phyloP scores from a whole-genome alignment of 2,329 filamentous ascomycete species.

The Teratosphaeria zuluensis region DNA sequence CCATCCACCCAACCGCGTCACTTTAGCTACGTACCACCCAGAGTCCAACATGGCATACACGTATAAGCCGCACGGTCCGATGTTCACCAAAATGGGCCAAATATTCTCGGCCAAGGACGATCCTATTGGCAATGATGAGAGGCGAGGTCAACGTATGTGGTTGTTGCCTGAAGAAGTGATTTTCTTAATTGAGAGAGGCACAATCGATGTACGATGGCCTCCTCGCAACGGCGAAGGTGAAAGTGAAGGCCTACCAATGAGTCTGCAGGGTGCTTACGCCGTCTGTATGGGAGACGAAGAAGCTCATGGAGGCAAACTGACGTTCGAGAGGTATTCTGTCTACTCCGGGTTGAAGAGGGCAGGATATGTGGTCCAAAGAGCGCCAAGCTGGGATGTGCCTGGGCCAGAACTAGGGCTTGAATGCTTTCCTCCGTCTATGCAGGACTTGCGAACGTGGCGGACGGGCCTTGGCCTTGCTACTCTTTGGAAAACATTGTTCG shows the following conservation, averaged over 20 bases:
- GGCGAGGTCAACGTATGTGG: slow-evolving; percentile 48
- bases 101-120: slow-evolving; percentile 46
- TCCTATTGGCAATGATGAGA: slow-evolving; percentile 21
- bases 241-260: slow-evolving; percentile 68
- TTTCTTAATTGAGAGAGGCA: slow-evolving; percentile 80
- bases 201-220: slow-evolving; percentile 80
- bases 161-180: slow-evolving; percentile 84
- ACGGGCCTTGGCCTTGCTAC: slow-evolving; percentile 21
- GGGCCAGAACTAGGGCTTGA: slow-evolving; percentile 10
- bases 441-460: slow-evolving; percentile 17
- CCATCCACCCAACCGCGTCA: slow-evolving; percentile 57
- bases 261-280: slow-evolving; percentile 81
- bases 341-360: slow-evolving; percentile 74
- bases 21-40: slow-evolving; percentile 66
- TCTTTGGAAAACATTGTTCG: slow-evolving; percentile 1
- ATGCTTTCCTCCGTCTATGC: slow-evolving; percentile 13
- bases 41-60: slow-evolving; percentile 51
- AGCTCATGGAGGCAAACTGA: slow-evolving; percentile 40
- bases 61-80: slow-evolving; percentile 60
- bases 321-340: slow-evolving; percentile 75
- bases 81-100: slow-evolving; percentile 67
- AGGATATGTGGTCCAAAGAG: slow-evolving; percentile 73
- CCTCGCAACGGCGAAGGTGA: slow-evolving; percentile 28
- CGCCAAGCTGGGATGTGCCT: slow-evolving; percentile 37
- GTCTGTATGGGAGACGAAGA: slow-evolving; percentile 65